Base-by-base conservation (phyloP, 441 rosid genomes). In the Mallotus japonicus region DNA sequence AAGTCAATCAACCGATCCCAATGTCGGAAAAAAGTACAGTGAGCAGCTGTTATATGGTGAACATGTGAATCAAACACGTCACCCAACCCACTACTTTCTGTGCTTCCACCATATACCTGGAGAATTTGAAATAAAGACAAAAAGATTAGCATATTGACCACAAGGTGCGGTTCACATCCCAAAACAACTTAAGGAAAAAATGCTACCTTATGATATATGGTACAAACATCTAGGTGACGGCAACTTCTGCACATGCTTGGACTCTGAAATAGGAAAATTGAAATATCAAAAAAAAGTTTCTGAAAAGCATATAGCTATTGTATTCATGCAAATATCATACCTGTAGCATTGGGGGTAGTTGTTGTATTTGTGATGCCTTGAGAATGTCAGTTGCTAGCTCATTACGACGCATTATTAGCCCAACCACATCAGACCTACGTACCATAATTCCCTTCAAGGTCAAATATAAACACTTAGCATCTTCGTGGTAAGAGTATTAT, bases 321-420 rank as follows among this genome's bases (percentile, higher is more conserved):
- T 72, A 73, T 57, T 74, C 76, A 54, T 75, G 70, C 54, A 78
- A 69, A 55, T 66, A 42, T 42, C 84, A 79, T 85, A 96, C 99
- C 88, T 67, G 88, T 75, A 92, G 76, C 99, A 96, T 90, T 34
- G 94, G 91, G 44, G 98, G 98, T 65, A 96, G 78, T 64, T 89
- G 86, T 75, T 93, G 97, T 32, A 80, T 77, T 73, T 83, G 88
- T 72, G 88, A 88, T 28, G 98, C 98, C 87, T 86, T 84, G 28
- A 89, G 87, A 80, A 96, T 88, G 77, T 88, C 89, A 79, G 80
- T 85, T 77, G 98, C 98, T 64, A 93, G 91, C 79, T 93, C 98
- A 90, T 96, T 96, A 60, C 99, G 97, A 37, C 96, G 96, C 87
- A 93, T 93, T 58, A 96, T 90, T 79, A 96, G 74, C 77, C 98